Percentiles rank a stretch among this genome's conserved stretches.
Evolutionary conservation across 257 asterid genomes (phyloP).

Genomic region (Orobanche coerulescens): DNA sequence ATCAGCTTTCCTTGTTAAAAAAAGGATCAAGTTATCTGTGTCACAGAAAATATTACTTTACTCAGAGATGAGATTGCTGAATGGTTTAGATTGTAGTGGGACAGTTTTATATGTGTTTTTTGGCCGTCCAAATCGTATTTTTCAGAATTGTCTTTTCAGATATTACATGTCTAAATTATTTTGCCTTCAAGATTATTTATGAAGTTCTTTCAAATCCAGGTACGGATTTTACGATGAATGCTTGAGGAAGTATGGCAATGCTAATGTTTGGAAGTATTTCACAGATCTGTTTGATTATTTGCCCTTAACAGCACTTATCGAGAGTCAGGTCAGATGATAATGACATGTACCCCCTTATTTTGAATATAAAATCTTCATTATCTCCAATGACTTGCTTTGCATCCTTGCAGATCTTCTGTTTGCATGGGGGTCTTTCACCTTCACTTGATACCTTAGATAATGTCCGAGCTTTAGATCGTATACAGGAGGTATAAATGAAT

Average conservation of each 20-base stretch:
- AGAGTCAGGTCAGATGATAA: slow-evolving; percentile 81
- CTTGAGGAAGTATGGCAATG: slow-evolving; percentile 98
- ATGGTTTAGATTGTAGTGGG: neutral
- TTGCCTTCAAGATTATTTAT: slow-evolving; percentile 23
- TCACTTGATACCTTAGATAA: slow-evolving; percentile 96
- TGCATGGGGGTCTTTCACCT: slow-evolving; percentile 99
- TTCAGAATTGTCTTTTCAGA: slow-evolving; percentile 17
- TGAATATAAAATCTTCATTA: slow-evolving; percentile 10
- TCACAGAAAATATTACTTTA: neutral
- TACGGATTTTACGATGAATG: slow-evolving; percentile 98
- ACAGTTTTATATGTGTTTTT: neutral
- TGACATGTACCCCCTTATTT: neutral
- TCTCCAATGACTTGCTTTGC: slow-evolving; percentile 20
- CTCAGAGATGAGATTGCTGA: slow-evolving; percentile 9
- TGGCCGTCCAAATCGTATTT: slow-evolving; percentile 7
- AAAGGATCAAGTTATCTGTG: neutral
- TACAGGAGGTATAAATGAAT: slow-evolving; percentile 64
- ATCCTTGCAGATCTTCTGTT: slow-evolving; percentile 69
- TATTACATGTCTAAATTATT: neutral
- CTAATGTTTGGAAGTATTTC: slow-evolving; percentile 96
- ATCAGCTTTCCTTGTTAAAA: neutral
- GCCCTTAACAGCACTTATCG: slow-evolving; percentile 96
- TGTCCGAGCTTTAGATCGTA: slow-evolving; percentile 89
- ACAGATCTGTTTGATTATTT: slow-evolving; percentile 97
- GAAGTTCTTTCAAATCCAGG: slow-evolving; percentile 36